These are phyloP conservation scores for Leptodontidium sp. DNA, from an alignment of 2,329 filamentous ascomycete genomes.

Conservation along the genomic window DNA sequence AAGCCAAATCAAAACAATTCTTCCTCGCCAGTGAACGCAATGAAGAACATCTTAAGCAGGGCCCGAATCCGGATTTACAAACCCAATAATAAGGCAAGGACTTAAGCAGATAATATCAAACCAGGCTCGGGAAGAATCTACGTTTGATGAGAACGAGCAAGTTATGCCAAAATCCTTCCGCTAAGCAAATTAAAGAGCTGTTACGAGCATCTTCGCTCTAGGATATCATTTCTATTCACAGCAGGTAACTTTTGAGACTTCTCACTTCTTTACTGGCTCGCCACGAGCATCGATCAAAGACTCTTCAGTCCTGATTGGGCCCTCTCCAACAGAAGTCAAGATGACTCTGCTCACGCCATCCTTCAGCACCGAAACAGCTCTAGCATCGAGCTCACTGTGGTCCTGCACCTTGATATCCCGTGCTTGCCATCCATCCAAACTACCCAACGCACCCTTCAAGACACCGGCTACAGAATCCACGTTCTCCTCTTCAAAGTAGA, in stretches of 20 bases:
- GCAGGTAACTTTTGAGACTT: conserved; percentile 8
- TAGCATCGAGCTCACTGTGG: conserved; percentile 68
- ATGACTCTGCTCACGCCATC: conserved; percentile 89
- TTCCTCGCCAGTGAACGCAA: too few relatives aligned
- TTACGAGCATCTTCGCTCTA: background rate
- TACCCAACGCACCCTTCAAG: conserved; percentile 72
- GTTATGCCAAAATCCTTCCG: background rate
- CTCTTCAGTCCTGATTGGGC: conserved; percentile 81
- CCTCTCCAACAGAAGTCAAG: conserved; percentile 89
- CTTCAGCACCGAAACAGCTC: conserved; percentile 71
- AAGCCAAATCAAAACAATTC: too few relatives aligned
- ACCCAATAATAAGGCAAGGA: background rate
- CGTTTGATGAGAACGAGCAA: background rate
- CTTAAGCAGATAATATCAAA: background rate
- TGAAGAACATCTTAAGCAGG: background rate
- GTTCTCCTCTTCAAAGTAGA: conserved; percentile 91
- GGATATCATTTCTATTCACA: conserved; percentile 19
- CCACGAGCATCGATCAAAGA: conserved; percentile 76
- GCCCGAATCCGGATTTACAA: background rate
- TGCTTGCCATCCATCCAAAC: conserved; percentile 76
- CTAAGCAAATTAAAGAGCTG: conserved; percentile 36
- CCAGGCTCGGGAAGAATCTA: background rate
- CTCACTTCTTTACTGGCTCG: conserved; percentile 41
- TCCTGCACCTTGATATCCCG: conserved; percentile 58
- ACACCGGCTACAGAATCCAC: conserved; percentile 76